Evolutionary conservation across 371 early-diverging fungal species (phyloP), one percentile per base, ranked within the genome.

Genomic region (Rhizopus stolonifer): DNA sequence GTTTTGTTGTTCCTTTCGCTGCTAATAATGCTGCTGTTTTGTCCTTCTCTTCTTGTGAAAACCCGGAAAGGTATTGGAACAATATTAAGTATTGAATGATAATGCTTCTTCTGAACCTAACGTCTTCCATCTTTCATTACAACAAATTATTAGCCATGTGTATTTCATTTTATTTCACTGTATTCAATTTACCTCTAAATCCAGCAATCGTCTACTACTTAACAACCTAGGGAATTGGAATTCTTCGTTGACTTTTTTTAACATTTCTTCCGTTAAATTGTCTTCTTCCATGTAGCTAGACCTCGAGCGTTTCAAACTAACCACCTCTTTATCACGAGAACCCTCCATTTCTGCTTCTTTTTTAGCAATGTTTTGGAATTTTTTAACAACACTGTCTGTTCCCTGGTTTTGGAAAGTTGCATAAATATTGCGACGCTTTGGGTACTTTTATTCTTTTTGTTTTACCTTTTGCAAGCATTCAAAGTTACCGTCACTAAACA

Each of bases 41-140:
- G 21, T 78, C 72, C 31, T 69, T 69, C 40, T 74, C 74, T 9
- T 45, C 40, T 36, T 60, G 46, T 2, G 72, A 58, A 46, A 74
- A 74, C 1, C 72, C 64, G 29, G 72, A 58, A 5, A 83, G 73
- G 56, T 85, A 90, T 49, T 88, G 85, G 29, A 88, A 68, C 4
- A 90, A 65, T 19, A 92, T 88, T 29, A 89, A 54, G 31, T 86
- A 75, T 59, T 94, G 94, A 14, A 91, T 76, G 43, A 94, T 75
- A 14, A 91, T 81, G 56, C 88, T 90, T 31, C 91, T 83, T 51
- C 91, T 79, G 56, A 89, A 87, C 49, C 80, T 69, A 6, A 83
- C 73, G 53, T 88, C 87, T 18, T 71, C 72, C 40, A 86, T 74
- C 80, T 85, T 71, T 15, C 3, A 14, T 4, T 13, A 4, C 4